Evolutionary conservation across 129 eudicot species (phyloP).

Genomic region (Lactuca sativa): DNA sequence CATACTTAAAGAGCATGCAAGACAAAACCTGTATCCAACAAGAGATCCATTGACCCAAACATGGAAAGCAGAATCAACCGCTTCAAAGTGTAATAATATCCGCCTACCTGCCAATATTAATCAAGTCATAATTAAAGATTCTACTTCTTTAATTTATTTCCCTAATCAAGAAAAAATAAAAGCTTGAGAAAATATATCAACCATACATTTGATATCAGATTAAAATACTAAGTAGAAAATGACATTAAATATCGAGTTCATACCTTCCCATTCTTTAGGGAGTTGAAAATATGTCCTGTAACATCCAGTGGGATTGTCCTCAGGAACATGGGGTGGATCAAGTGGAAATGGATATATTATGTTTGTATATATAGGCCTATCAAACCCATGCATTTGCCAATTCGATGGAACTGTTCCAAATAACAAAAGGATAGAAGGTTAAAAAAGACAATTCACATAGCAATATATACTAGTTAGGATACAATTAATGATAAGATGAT

Average conservation of each 20-base stretch:
- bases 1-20: constrained; percentile 15
- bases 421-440: constrained; percentile 12
- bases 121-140: constrained; percentile 6
- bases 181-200: too few relatives aligned
- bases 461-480: background rate
- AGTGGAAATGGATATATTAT: constrained; percentile 78
- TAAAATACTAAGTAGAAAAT: background rate
- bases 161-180: background rate
- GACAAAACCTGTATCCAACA: constrained; percentile 86
- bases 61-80: constrained; percentile 94
- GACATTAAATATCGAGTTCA: constrained; percentile 3
- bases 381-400: constrained; percentile 98
- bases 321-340: constrained; percentile 88
- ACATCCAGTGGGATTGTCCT: constrained; percentile 89
- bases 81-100: constrained; percentile 92
- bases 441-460: background rate
- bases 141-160: background rate
- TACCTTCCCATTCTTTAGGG: constrained; percentile 95
- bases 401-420: constrained; percentile 82
- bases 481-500: background rate
- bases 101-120: constrained; percentile 68
- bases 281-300: constrained; percentile 79
- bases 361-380: constrained; percentile 85
- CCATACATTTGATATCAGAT: too few relatives aligned
- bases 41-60: constrained; percentile 89